Percentiles rank a stretch among this genome's conserved stretches.
phyloP scores from a whole-genome alignment of 139 green algal genomes.

The Chlorella ohadii region DNA sequence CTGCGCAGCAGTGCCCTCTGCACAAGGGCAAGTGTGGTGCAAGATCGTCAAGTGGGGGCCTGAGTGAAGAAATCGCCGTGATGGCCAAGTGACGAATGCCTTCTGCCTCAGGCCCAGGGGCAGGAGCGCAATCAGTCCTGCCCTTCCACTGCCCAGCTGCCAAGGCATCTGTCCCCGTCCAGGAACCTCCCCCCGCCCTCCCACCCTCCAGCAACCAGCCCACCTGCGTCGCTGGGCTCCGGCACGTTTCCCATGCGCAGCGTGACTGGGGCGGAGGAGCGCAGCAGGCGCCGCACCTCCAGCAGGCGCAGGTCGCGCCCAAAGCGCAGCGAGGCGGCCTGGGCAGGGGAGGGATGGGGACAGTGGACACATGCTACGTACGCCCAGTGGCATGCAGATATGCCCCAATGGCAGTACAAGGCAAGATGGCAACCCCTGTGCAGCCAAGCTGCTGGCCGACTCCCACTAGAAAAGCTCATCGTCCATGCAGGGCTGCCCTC shows the following conservation, averaged over 20 bases:
- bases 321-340: slow-evolving; percentile 70
- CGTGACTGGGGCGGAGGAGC: slow-evolving; percentile 37
- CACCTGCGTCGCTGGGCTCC: slow-evolving; percentile 61
- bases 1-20: slow-evolving; percentile 41
- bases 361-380: too few species aligned
- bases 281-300: slow-evolving; percentile 68
- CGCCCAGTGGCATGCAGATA: too few species aligned
- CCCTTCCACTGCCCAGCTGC: not conserved
- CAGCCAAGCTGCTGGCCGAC: too few species aligned
- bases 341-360: not conserved
- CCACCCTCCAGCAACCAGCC: slow-evolving; percentile 43
- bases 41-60: too few species aligned
- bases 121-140: too few species aligned
- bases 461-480: too few species aligned
- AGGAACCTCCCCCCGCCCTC: not conserved
- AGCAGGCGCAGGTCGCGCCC: slow-evolving; percentile 75
- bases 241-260: slow-evolving; percentile 46
- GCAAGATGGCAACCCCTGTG: too few species aligned
- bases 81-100: too few species aligned
- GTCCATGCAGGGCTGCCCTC: not conserved
- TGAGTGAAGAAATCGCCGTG: too few species aligned
- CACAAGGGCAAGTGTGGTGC: not conserved
- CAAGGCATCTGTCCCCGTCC: too few species aligned
- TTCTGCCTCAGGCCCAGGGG: too few species aligned
- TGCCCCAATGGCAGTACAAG: too few species aligned